Evolutionary conservation across 257 asterid species (phyloP).

Genomic region (Hygrophila difformis): DNA sequence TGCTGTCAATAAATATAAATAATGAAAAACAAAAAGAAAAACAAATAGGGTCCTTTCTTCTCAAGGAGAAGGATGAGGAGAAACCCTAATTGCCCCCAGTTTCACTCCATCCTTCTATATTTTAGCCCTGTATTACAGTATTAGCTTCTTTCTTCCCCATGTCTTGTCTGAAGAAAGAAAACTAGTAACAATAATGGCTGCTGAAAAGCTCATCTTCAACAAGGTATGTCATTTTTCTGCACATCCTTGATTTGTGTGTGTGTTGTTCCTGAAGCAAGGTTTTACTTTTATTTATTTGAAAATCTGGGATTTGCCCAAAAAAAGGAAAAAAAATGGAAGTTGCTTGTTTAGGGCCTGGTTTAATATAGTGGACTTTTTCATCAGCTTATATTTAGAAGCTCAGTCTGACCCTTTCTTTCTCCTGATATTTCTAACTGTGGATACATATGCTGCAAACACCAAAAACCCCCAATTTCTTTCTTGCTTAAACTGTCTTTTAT

Average conservation of each 20-base stretch:
- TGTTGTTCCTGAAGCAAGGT: neutral
- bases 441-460: neutral
- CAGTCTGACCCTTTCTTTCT: constrained; percentile 38
- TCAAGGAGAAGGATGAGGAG: too few species aligned
- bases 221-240: constrained; percentile 4
- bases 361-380: constrained; percentile 2
- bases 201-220: neutral
- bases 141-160: too few species aligned
- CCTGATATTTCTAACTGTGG: constrained; percentile 35
- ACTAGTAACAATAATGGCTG: neutral
- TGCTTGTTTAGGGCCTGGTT: constrained; percentile 1
- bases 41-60: too few species aligned
- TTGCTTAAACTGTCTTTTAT: neutral
- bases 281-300: too few species aligned
- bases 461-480: neutral
- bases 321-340: neutral
- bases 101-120: too few species aligned
- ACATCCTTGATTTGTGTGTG: neutral
- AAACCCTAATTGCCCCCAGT: too few species aligned
- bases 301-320: neutral
- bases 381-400: constrained; percentile 8
- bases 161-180: too few species aligned
- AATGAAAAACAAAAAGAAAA: too few species aligned
- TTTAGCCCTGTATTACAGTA: too few species aligned
- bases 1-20: too few species aligned